Evolutionary conservation across 768 basidiomycete genomes (phyloP).

Genomic region (Guyanaporus albipodus): DNA sequence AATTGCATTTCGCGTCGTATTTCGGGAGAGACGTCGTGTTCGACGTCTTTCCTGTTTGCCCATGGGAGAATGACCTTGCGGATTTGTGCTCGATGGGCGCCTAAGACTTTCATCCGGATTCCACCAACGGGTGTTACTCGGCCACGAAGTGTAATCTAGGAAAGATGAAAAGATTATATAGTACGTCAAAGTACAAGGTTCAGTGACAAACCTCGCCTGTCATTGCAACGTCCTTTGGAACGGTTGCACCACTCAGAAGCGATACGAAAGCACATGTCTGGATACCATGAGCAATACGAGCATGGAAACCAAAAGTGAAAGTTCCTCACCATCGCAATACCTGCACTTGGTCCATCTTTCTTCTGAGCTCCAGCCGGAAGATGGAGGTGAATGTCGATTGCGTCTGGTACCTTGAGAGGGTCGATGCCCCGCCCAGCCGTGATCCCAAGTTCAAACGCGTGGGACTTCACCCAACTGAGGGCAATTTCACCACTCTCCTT

Average conservation of each 20-base stretch:
- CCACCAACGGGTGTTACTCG: constrained; percentile 83
- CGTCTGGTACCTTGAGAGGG: constrained; percentile 67
- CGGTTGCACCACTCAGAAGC: constrained; percentile 69
- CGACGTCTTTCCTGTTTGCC: constrained; percentile 84
- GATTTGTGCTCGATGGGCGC: constrained; percentile 83
- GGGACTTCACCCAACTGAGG: constrained; percentile 87
- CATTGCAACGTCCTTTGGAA: constrained; percentile 76
- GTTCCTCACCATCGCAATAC: constrained; percentile 72
- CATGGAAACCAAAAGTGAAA: not conserved
- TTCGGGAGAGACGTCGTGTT: constrained; percentile 75
- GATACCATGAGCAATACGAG: constrained; percentile 1
- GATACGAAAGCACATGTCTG: constrained; percentile 86
- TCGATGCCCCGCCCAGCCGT: constrained; percentile 67
- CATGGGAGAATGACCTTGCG: constrained; percentile 81
- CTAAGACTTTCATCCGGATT: constrained; percentile 88
- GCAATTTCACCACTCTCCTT: constrained; percentile 89
- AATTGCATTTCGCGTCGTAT: constrained; percentile 75
- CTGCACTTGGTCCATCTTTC: constrained; percentile 93
- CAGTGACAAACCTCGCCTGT: constrained; percentile 69
- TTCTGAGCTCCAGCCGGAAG: constrained; percentile 87
- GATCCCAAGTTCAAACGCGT: constrained; percentile 76
- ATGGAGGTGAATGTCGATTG: constrained; percentile 84
- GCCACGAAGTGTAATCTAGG: constrained; percentile 75
- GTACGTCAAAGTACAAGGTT: not conserved
- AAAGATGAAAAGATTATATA: not conserved